A percentile compares a stretch with the other conserved stretches of the same genome.
Evolutionary conservation across 192 early-diverging fungal species (phyloP).

Genomic region (Linnemannia exigua): DNA sequence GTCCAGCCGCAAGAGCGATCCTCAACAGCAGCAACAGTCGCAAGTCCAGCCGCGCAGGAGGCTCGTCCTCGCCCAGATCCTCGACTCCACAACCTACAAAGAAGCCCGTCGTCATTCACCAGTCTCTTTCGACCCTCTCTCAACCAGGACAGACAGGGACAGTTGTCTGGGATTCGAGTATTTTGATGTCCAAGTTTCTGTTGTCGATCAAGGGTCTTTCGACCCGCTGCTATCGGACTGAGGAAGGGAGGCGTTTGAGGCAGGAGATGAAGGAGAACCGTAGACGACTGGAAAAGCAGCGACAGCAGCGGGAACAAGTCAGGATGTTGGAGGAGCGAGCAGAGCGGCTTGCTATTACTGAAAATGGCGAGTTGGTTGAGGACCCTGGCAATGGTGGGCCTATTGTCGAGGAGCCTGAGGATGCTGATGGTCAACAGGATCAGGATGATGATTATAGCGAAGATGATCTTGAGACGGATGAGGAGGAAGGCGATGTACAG

Average conservation of each 20-base stretch:
- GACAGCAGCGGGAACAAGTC: slow-evolving; percentile 17
- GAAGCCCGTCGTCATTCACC: slow-evolving; percentile 52
- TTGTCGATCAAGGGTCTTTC: slow-evolving; percentile 29
- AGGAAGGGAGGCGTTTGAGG: background rate
- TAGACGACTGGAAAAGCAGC: background rate
- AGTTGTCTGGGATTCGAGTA: slow-evolving; percentile 61
- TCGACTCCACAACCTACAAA: slow-evolving; percentile 12
- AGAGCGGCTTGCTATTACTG: slow-evolving; percentile 22
- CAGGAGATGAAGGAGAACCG: background rate
- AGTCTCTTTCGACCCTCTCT: slow-evolving; percentile 58
- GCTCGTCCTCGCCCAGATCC: slow-evolving; percentile 8
- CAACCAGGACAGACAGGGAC: slow-evolving; percentile 60
- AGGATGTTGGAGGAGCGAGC: slow-evolving; percentile 41
- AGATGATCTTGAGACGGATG: background rate
- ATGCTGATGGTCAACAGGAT: background rate
- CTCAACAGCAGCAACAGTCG: slow-evolving; percentile 24
- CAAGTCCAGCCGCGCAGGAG: slow-evolving; percentile 19
- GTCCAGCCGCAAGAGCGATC: slow-evolving; percentile 12
- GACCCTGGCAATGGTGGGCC: background rate
- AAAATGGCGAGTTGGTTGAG: slow-evolving; percentile 17
- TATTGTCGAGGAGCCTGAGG: background rate
- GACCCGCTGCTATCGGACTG: slow-evolving; percentile 16
- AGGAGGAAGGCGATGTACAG: background rate
- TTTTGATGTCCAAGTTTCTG: slow-evolving; percentile 59
- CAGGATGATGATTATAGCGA: background rate